phyloP scores from a whole-genome alignment of 176 grass and related monocot genomes.

The Bonia amplexicaulis region DNA sequence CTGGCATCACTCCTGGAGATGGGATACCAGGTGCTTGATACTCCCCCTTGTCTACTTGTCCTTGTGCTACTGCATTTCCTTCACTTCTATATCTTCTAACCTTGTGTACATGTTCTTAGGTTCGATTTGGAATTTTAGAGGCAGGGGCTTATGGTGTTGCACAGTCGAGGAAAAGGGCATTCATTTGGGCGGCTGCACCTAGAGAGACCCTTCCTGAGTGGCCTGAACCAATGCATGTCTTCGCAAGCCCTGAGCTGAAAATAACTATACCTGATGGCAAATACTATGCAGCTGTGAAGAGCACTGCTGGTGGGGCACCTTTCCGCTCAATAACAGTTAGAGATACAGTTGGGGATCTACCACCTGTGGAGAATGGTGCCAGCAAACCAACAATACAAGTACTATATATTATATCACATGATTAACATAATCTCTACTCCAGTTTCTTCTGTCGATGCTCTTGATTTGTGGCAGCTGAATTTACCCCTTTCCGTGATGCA shows the following conservation, averaged over 20 bases:
- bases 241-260: conserved; percentile 56
- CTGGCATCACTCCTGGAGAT: conserved; percentile 69
- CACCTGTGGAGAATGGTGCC: conserved; percentile 53
- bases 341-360: conserved; percentile 59
- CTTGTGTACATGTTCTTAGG: conserved; percentile 32
- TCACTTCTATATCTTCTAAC: background rate
- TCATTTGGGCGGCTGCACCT: conserved; percentile 64
- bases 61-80: background rate
- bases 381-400: conserved; percentile 51
- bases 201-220: conserved; percentile 55
- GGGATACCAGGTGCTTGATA: conserved; percentile 62
- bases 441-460: background rate
- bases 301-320: conserved; percentile 54
- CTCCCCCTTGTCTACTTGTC: background rate
- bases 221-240: conserved; percentile 76
- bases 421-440: background rate
- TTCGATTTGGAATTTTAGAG: conserved; percentile 77
- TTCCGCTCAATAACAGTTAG: conserved; percentile 59
- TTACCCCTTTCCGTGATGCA: conserved; percentile 36
- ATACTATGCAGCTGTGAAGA: conserved; percentile 44
- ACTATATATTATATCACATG: background rate
- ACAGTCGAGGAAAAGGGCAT: conserved; percentile 70
- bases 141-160: conserved; percentile 72
- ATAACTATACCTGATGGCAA: conserved; percentile 36
- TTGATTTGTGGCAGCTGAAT: background rate